Evolutionary conservation across 768 basidiomycete species (phyloP), one percentile per base, ranked within the genome.

Genomic region (Rhodosporidiobolus sp.): DNA sequence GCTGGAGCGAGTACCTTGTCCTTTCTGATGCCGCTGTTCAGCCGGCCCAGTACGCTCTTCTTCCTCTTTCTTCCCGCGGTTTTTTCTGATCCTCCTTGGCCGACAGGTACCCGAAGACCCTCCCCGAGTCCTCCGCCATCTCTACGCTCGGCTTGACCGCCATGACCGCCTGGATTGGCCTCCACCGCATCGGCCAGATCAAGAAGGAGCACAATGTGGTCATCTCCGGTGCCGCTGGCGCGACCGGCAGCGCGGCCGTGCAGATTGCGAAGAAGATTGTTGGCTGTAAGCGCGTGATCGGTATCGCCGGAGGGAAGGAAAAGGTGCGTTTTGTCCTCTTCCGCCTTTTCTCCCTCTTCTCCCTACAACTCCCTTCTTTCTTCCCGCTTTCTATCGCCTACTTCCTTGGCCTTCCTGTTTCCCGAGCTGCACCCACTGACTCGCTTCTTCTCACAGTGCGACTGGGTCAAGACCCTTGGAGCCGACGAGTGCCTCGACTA

Each of bases 401-500:
- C n/a, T 43, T 14, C 38, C 8, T 43, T 43, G 7, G 7, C 38
- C 38, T 43, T 43, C 38, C 38, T 14, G 38, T 43, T 43, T 14
- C 8, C 14, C 38, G 38, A 7, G 7, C 7, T 43, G n/a, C n/a
- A n/a, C n/a, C n/a, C n/a, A 43, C 38, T 43, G 38, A 28, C 52
- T 53, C 26, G 5, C 4, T 5, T 12, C 24, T 28, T 53, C 26
- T 53, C 35, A 22, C 34, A 64, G 70, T 80, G 80, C 73, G 74
- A 75, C 16, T 80, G 78, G 71, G 81, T 81, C 72, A 77, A 80
- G 63, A 70, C 63, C 17, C 77, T 81, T 50, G 81, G 81, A 0
- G 81, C 81, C 35, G 80, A 80, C 72, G 76, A 68, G 24, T 80
- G 80, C 69, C 61, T 81, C 73, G 81, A 81, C 69, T 81, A 81